phyloP scores from a whole-genome alignment of 345 rosid genomes.

The Ailanthus altissimus region DNA sequence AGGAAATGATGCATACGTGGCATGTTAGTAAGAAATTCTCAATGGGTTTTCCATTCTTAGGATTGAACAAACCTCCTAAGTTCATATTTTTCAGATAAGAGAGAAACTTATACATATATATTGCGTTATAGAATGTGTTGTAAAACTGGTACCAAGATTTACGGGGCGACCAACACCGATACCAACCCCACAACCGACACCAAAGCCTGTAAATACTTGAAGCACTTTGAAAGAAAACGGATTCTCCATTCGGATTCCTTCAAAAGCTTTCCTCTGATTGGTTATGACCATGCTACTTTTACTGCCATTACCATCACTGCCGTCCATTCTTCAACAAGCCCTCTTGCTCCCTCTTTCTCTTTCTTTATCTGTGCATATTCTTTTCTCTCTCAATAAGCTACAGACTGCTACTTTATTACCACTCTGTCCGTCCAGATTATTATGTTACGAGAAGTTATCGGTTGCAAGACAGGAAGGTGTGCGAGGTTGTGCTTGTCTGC shows the following conservation, averaged over 20 bases:
- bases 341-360: neutral
- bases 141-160: conserved; percentile 58
- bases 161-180: conserved; percentile 83
- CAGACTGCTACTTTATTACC: neutral
- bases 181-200: conserved; percentile 93
- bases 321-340: conserved; percentile 37
- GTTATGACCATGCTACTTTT: conserved; percentile 32
- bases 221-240: conserved; percentile 84
- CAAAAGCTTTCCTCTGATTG: conserved; percentile 45
- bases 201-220: conserved; percentile 96
- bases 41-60: conserved; percentile 29
- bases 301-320: conserved; percentile 14
- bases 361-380: conserved; percentile 1
- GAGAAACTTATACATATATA: neutral
- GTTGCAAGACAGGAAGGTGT: neutral
- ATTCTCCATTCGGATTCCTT: conserved; percentile 61
- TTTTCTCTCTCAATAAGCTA: neutral
- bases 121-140: neutral
- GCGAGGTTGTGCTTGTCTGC: neutral
- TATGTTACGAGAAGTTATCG: neutral
- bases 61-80: conserved; percentile 37
- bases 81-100: conserved; percentile 27
- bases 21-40: conserved; percentile 22
- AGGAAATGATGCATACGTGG: conserved; percentile 27
- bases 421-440: no score